These are phyloP conservation scores for Vigna mungo DNA, from an alignment of 306 rosid species.

Conservation along the genomic window DNA sequence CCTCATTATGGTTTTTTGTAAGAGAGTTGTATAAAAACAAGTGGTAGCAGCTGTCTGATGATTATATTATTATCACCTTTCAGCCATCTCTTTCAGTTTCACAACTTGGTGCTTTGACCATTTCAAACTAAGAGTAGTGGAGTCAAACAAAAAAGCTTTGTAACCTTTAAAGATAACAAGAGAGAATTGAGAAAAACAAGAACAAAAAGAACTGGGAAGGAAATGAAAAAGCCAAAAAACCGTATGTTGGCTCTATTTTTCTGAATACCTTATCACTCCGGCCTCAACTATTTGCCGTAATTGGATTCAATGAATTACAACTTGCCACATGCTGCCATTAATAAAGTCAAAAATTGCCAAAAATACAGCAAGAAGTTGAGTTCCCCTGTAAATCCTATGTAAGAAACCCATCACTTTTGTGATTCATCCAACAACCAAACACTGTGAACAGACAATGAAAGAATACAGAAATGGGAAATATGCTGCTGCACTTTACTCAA, in stretches of 20 bases:
- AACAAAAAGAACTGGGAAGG: neutral
- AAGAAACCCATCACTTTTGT: neutral
- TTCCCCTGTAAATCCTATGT: constrained; percentile 12
- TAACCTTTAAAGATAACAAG: neutral
- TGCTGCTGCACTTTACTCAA: neutral
- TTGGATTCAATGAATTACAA: neutral
- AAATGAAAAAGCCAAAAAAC: neutral
- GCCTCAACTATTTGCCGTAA: neutral
- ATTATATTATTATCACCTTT: constrained; percentile 8
- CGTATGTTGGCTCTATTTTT: neutral
- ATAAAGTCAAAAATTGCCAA: neutral
- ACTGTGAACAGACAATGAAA: neutral
- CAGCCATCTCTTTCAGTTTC: constrained; percentile 4
- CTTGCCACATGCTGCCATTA: neutral
- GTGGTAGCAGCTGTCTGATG: neutral
- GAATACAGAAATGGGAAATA: neutral
- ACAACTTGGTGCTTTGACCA: constrained; percentile 8
- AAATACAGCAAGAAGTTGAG: neutral
- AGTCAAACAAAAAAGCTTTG: constrained; percentile 17
- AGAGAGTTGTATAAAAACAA: neutral
- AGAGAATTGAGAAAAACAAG: neutral
- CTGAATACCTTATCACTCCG: neutral
- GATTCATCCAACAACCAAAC: constrained; percentile 8
- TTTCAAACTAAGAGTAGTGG: constrained; percentile 3
- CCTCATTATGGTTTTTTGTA: neutral